Base-by-base conservation (phyloP, 129 eudicot genomes). In the Flaveria brownii region DNA sequence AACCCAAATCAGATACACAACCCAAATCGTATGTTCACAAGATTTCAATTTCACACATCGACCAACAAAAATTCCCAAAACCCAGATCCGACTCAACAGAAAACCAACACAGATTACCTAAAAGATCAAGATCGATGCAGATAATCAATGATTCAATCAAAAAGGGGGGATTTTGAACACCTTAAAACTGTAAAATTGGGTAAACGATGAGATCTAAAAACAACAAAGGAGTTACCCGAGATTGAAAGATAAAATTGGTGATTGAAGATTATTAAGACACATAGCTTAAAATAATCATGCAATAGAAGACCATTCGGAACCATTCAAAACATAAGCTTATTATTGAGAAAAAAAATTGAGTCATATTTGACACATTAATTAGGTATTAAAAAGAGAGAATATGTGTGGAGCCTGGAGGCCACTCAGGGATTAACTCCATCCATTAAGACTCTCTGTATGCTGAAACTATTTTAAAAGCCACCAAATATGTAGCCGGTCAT, bases 101-200 rank as follows among this genome's bases (percentile, higher is more conserved):
- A 33, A 11, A 78, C 16, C 3, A 65, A 36, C 67, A 13, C 7
- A 56, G 33, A 71, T 51, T 33, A 79, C 59, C 77, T 10, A 28
- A 7, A 68, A 39, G 70, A 85, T 79, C 66, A 73, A 74, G 82
- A 82, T 80, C 84, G 50, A 55, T 56, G 43, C 61, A 62, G 78
- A 86, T 84, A 18, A 71, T 2, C n/a, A 16, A 49, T 11, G 56
- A 51, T 66, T 66, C 25, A 8, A 36, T 36, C 1, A 46, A 70
- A 83, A 80, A 3, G 50, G 60, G 2, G 42, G 69, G 50, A 67
- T 43, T 56, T 46, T 56, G 45, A 28, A 26, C 4, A 43, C 30
- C 18, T 55, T 20, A 14, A 69, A 68, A 78, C 30, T 18, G 62
- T 23, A 14, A 43, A 39, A 56, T 70, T 42, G 41, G 41, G 17